Evolutionary conservation across 2,329 filamentous ascomycete species (phyloP), one percentile per base, ranked within the genome.

Genomic region (Cladophialophora chaetospira): DNA sequence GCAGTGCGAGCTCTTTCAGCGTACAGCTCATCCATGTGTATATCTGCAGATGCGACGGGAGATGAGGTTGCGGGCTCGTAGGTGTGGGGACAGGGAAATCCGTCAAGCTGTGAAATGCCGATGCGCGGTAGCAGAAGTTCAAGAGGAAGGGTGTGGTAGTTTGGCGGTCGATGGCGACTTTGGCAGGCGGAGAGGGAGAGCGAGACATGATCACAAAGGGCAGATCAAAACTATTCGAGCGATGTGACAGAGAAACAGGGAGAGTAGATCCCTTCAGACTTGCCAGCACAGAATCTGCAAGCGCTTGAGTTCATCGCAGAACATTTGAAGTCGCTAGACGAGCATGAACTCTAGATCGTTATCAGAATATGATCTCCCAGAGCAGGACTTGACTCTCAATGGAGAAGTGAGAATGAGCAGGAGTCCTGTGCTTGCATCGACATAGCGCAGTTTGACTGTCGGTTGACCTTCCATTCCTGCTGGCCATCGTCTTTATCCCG

Each of bases 11-110:
- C 72, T 97, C 91, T 63, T 82, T 79, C 21, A 97, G 81, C 2
- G 88, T 91, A 75, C 89, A 93, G 66, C 83, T 85, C 55, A 85
- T 82, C 88, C 91, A 96, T 55, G 91, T 92, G 78, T 97, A 92
- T 66, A 97, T 86, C 60, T 89, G 82, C 23, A 96, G 78, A 70
- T 88, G 83, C 5, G 86, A 77, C 48, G 87, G 84, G 19, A 89
- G 80, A 49, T 81, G 74, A 55, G 77, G 69, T 53, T 77, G 65
- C 17, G 83, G 69, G 65, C 82, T 72, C 72, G 94, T 91, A 33
- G 60, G 17, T 55, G 66, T 66, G 10, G 68, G 68, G 17, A 72
- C 57, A 21, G 71, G 67, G 55, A 75, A 77, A 55, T 76, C 73
- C 15, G 70, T 70, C 38, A 76, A 68, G 53, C 69, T 82, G 73